Percentiles rank a stretch among this genome's conserved stretches.
phyloP scores from a whole-genome alignment of 140 eudicot species.

The Stevia rebaudiana region DNA sequence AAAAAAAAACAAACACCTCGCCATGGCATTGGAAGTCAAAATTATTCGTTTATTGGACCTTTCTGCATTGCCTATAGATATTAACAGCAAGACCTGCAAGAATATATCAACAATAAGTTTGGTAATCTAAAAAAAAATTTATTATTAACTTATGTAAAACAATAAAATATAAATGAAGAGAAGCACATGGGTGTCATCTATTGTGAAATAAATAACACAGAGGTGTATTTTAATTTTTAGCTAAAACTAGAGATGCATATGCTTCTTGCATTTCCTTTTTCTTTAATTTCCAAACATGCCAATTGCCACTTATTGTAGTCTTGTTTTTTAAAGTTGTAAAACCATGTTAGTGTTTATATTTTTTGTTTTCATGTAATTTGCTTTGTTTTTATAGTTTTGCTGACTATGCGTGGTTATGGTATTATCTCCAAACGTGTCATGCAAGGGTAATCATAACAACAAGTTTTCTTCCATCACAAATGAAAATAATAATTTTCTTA shows the following conservation, averaged over 20 bases:
- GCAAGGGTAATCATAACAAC: background rate
- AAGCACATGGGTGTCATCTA: background rate
- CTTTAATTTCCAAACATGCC: background rate
- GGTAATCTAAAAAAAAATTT: background rate
- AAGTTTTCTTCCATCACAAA: background rate
- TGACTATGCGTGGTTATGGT: background rate
- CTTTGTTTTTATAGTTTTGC: constrained; percentile 4
- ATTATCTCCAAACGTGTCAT: background rate
- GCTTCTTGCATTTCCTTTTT: background rate
- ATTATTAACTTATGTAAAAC: constrained; percentile 11
- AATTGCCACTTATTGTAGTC: background rate
- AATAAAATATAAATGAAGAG: constrained; percentile 7
- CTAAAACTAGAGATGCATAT: background rate
- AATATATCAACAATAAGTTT: background rate
- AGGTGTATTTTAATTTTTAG: background rate
- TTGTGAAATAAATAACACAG: background rate
- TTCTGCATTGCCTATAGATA: constrained; percentile 36
- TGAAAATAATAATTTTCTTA: no score
- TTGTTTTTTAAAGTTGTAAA: background rate
- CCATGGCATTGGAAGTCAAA: constrained; percentile 40
- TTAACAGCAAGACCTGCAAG: constrained; percentile 47
- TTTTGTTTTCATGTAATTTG: background rate
- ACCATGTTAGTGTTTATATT: no score
- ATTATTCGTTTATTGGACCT: constrained; percentile 38
- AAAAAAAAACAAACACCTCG: constrained; percentile 39